Percentiles rank a stretch among this genome's conserved stretches.
phyloP scores from a whole-genome alignment of 257 asterid species.

The Marsdenia floribunda region DNA sequence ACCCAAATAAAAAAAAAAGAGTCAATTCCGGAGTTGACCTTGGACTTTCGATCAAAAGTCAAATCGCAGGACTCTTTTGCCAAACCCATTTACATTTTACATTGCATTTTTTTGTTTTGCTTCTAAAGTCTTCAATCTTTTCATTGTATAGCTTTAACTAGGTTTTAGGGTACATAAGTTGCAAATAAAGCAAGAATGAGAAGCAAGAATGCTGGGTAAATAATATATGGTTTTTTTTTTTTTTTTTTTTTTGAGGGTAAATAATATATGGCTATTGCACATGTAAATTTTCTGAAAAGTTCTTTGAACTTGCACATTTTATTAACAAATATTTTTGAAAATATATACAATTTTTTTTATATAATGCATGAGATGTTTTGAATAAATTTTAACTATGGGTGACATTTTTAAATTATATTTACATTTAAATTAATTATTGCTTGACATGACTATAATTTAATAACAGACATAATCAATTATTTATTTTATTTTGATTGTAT shows the following conservation, averaged over 20 bases:
- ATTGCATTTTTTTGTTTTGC: not conserved
- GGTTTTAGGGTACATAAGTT: constrained; percentile 2
- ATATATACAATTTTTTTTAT: too few species aligned
- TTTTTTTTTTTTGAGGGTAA: too few species aligned
- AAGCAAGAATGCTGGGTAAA: constrained; percentile 18
- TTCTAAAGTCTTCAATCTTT: not conserved
- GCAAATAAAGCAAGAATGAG: constrained; percentile 7
- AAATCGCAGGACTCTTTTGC: not conserved
- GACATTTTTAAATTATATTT: too few species aligned
- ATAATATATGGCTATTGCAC: not conserved
- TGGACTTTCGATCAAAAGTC: constrained; percentile 12
- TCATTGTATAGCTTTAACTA: not conserved
- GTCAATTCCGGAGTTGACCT: constrained; percentile 6
- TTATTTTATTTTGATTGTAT: too few species aligned
- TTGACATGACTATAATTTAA: too few species aligned
- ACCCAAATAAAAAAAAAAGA: not conserved
- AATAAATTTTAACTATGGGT: too few species aligned
- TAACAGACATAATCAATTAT: too few species aligned
- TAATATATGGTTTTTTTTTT: too few species aligned
- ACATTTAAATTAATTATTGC: too few species aligned
- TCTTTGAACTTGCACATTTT: not conserved
- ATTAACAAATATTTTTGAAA: too few species aligned
- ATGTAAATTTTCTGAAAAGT: not conserved
- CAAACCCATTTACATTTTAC: not conserved
- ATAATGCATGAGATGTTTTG: too few species aligned